Conservation (phyloP, 768 basidiomycete genomes). For the Agaricus blazei region DNA sequence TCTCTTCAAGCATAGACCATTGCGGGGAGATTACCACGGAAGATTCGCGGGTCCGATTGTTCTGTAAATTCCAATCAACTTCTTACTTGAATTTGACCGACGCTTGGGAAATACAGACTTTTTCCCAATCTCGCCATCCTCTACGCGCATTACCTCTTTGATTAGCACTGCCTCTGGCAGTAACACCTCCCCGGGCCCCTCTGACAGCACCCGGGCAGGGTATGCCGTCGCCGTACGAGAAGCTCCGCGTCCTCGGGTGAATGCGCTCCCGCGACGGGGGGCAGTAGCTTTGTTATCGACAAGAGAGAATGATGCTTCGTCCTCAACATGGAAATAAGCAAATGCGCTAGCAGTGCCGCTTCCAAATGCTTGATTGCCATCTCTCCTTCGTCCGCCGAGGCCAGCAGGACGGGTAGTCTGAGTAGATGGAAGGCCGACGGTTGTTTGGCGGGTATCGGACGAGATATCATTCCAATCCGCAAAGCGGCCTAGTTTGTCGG, state of each 20-base stretch:
- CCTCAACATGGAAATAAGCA: conserved; percentile 96
- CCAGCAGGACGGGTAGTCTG: conserved; percentile 46
- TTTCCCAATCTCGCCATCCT: conserved; percentile 94
- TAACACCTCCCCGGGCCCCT: conserved; percentile 43
- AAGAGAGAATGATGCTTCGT: conserved; percentile 94
- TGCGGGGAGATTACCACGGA: conserved; percentile 89
- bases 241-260: conserved; percentile 52
- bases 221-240: conserved; percentile 39
- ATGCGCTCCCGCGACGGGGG: conserved; percentile 65
- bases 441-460: conserved; percentile 54
- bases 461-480: conserved; percentile 94
- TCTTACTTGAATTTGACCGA: not conserved
- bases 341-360: conserved; percentile 89
- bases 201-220: conserved; percentile 38
- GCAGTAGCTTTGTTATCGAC: conserved; percentile 83
- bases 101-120: conserved; percentile 44
- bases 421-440: conserved; percentile 41
- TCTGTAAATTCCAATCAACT: conserved; percentile 34
- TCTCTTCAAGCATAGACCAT: conserved; percentile 96
- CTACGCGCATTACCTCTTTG: conserved; percentile 48
- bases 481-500: conserved; percentile 95
- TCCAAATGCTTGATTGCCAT: conserved; percentile 82
- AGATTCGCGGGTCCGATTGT: conserved; percentile 81
- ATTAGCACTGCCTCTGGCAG: conserved; percentile 32
- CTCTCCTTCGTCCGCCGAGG: conserved; percentile 57